A percentile compares a stretch with the other conserved stretches of the same genome.
phyloP scores from a whole-genome alignment of 345 rosid genomes.

The Populus tremula region DNA sequence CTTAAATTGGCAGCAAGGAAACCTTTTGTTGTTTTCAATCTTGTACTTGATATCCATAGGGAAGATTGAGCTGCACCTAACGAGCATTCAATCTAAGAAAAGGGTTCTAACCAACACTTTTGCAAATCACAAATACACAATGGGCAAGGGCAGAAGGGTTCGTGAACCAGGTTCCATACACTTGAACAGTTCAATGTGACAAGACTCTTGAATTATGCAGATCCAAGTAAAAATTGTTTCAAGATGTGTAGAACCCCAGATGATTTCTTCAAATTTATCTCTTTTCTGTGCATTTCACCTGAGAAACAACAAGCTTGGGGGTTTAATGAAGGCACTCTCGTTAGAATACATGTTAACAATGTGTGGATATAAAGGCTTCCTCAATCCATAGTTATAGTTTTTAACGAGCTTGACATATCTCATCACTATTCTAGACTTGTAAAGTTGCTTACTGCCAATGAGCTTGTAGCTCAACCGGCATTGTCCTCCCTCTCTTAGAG shows the following conservation, averaged over 20 bases:
- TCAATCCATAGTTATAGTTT: not conserved
- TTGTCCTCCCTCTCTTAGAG: too few relatives aligned
- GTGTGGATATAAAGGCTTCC: not conserved
- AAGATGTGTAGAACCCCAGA: not conserved
- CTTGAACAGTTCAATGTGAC: not conserved
- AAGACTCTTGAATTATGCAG: not conserved
- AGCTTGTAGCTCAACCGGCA: too few relatives aligned
- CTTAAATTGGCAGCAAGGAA: not conserved
- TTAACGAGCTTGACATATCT: too few relatives aligned
- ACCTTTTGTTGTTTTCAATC: not conserved
- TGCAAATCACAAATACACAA: not conserved
- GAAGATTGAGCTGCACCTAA: too few relatives aligned
- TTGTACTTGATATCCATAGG: not conserved
- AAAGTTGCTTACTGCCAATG: not conserved
- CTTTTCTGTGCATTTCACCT: not conserved
- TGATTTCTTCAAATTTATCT: not conserved
- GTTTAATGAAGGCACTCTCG: not conserved
- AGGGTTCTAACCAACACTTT: not conserved
- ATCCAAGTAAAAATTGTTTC: not conserved
- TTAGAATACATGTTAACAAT: not conserved
- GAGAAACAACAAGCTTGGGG: not conserved
- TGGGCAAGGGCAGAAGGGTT: not conserved
- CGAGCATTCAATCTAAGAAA: not conserved
- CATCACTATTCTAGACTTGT: not conserved
- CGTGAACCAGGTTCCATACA: not conserved